A percentile compares a stretch with the other conserved stretches of the same genome.
Conservation (phyloP, 371 early-diverging fungal genomes). For the Haplosporangium sp. region DNA sequence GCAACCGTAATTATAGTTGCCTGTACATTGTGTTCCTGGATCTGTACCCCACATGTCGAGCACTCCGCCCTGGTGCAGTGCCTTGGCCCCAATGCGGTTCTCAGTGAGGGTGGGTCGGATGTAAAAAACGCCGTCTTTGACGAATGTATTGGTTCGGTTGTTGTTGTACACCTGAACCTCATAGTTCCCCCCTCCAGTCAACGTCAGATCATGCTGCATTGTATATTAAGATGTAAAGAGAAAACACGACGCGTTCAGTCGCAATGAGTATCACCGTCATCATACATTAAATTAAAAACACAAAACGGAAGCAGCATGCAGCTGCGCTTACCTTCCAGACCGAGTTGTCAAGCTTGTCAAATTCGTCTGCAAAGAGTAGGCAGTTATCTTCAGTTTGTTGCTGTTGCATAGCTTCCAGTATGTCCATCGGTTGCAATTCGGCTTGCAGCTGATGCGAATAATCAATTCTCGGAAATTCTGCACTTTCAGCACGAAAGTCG, state of each 20-base stretch:
- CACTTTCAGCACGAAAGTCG: constrained; percentile 24
- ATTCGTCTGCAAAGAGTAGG: constrained; percentile 71
- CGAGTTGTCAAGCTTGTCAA: constrained; percentile 66
- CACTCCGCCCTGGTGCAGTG: constrained; percentile 31
- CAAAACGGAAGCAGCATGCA: not conserved
- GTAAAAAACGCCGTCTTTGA: constrained; percentile 71
- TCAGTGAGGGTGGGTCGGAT: constrained; percentile 74
- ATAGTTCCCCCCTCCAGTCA: constrained; percentile 68
- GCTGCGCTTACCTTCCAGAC: constrained; percentile 61
- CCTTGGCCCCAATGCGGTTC: constrained; percentile 30
- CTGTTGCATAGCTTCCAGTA: not conserved
- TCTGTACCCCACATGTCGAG: constrained; percentile 54
- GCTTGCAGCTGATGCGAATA: constrained; percentile 5
- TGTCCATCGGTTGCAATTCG: constrained; percentile 3
- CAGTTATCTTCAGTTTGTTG: constrained; percentile 40
- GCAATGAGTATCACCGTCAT: not conserved
- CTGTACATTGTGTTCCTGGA: constrained; percentile 56
- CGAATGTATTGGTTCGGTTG: constrained; percentile 73
- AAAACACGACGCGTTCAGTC: not conserved
- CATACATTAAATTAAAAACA: not conserved
- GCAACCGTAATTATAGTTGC: constrained; percentile 62
- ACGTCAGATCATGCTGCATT: constrained; percentile 63
- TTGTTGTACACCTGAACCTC: constrained; percentile 71
- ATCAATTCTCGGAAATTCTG: not conserved
- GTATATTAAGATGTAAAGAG: not conserved